Evolutionary conservation across 768 basidiomycete genomes (phyloP).

Genomic region (Suillus discolor): DNA sequence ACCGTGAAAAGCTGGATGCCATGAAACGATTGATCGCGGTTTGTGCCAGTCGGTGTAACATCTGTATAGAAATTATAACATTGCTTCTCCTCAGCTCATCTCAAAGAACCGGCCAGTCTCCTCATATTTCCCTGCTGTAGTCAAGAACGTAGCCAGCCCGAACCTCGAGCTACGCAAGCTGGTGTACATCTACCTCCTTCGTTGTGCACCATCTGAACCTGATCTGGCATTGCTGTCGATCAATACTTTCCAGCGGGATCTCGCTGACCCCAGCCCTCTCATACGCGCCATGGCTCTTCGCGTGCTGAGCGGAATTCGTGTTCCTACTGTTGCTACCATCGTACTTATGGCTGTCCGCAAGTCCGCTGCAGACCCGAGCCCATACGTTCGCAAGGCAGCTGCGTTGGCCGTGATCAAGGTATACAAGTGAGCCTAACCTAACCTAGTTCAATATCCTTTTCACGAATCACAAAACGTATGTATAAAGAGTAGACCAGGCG

Average conservation of each 20-base stretch:
- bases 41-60: constrained; percentile 33
- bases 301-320: constrained; percentile 89
- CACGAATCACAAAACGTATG: constrained; percentile 1
- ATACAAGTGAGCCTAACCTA: constrained; percentile 58
- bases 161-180: constrained; percentile 95
- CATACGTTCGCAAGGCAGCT: constrained; percentile 92
- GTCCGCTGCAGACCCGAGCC: constrained; percentile 88
- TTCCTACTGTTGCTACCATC: constrained; percentile 84
- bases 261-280: constrained; percentile 88
- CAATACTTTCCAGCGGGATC: constrained; percentile 98
- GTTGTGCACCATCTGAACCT: constrained; percentile 91
- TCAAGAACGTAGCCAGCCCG: constrained; percentile 93
- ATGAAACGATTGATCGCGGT: constrained; percentile 96
- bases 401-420: constrained; percentile 89
- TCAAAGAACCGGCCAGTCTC: constrained; percentile 92
- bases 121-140: constrained; percentile 93
- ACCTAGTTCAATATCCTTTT: constrained; percentile 15
- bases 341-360: constrained; percentile 91
- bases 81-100: constrained; percentile 63
- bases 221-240: constrained; percentile 95
- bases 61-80: constrained; percentile 9
- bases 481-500: constrained; percentile 65
- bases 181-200: constrained; percentile 95
- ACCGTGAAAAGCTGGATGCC: constrained; percentile 90
- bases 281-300: constrained; percentile 96